Evolutionary conservation across 2,329 filamentous ascomycete species (phyloP).

Genomic region (Colletotrichum spinosum): DNA sequence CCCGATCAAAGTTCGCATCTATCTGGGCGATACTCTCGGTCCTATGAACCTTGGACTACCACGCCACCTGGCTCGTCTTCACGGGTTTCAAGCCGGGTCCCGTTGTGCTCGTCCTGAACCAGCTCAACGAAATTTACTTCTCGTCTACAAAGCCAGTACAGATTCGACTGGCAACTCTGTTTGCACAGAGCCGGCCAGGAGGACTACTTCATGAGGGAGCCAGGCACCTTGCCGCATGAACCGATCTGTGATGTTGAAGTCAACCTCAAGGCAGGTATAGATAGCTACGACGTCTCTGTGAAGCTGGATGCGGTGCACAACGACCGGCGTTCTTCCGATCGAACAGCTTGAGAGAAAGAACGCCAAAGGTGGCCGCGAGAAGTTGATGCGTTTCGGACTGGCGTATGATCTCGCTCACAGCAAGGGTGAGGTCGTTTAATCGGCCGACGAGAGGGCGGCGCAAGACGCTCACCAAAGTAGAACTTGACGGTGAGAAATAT

Average conservation of each 20-base stretch:
- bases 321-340: slow-evolving; percentile 59
- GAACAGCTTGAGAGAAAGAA: slow-evolving; percentile 76
- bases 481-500: slow-evolving; percentile 53
- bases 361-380: slow-evolving; percentile 74
- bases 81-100: slow-evolving; percentile 60
- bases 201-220: slow-evolving; percentile 66
- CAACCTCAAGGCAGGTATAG: slow-evolving; percentile 74
- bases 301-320: slow-evolving; percentile 77
- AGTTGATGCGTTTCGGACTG: slow-evolving; percentile 77
- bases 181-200: slow-evolving; percentile 62
- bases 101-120: slow-evolving; percentile 66
- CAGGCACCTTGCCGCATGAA: slow-evolving; percentile 70
- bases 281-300: slow-evolving; percentile 77
- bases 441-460: slow-evolving; percentile 59
- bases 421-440: slow-evolving; percentile 67
- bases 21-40: slow-evolving; percentile 64
- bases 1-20: slow-evolving; percentile 64
- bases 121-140: slow-evolving; percentile 70
- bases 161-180: slow-evolving; percentile 65
- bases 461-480: slow-evolving; percentile 57
- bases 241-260: slow-evolving; percentile 81
- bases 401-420: slow-evolving; percentile 78
- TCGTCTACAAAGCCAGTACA: slow-evolving; percentile 68
- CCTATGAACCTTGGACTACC: slow-evolving; percentile 68
- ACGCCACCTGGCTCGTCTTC: slow-evolving; percentile 66